Evolutionary conservation across 768 basidiomycete species (phyloP).

Genomic region (Lactifluus subvellereus): DNA sequence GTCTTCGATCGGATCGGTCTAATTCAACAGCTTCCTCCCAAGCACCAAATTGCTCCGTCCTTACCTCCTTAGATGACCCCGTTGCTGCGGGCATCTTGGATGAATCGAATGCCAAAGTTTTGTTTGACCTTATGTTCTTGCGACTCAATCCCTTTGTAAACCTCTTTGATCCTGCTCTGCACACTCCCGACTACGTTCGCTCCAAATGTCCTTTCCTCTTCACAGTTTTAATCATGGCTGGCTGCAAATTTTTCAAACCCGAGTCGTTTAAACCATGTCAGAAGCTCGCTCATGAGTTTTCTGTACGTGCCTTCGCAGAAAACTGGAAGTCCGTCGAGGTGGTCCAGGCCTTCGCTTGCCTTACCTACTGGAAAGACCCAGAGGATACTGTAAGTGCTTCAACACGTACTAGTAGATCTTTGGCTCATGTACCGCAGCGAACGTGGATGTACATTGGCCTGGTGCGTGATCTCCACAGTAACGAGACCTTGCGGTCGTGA

Average conservation of each 20-base stretch:
- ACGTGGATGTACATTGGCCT: conserved; percentile 89
- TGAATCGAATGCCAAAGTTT: conserved; percentile 60
- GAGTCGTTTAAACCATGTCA: conserved; percentile 62
- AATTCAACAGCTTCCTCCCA: conserved; percentile 28
- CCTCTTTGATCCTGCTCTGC: conserved; percentile 82
- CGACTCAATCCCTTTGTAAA: conserved; percentile 88
- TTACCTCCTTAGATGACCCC: conserved; percentile 51
- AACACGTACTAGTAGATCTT: conserved; percentile 2
- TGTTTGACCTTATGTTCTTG: conserved; percentile 75
- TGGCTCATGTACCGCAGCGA: conserved; percentile 39
- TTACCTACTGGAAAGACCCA: conserved; percentile 88
- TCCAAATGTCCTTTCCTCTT: conserved; percentile 77
- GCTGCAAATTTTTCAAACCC: conserved; percentile 77
- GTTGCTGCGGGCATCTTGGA: conserved; percentile 64
- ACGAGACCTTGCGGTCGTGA: conserved; percentile 4
- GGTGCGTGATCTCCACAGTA: conserved; percentile 38
- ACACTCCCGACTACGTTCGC: conserved; percentile 76
- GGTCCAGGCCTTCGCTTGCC: conserved; percentile 82
- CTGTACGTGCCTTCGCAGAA: conserved; percentile 72
- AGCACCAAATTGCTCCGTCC: conserved; percentile 6
- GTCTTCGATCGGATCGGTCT: conserved; percentile 34
- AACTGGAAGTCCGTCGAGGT: conserved; percentile 81
- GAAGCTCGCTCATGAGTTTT: conserved; percentile 65
- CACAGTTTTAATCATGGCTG: conserved; percentile 77
- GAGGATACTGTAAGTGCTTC: conserved; percentile 62